Evolutionary conservation across 495 filamentous ascomycete species (phyloP).

Genomic region (Hyaloscypha bicolor): DNA sequence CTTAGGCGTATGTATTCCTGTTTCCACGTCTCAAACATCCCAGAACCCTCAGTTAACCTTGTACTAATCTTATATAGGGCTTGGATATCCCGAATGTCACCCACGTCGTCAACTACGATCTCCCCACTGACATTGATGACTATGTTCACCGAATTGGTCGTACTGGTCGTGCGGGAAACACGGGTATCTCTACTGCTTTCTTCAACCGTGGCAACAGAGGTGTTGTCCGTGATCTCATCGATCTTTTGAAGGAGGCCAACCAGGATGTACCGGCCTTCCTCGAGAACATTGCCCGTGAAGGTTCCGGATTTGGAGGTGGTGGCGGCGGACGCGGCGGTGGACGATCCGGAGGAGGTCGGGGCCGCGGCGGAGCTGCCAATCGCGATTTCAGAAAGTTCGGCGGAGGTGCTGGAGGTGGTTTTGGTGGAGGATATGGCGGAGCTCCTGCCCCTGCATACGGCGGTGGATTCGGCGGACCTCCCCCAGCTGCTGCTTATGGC

Average conservation of each 20-base stretch:
- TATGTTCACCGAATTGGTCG: constrained; percentile 99
- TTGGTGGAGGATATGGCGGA: constrained; percentile 56
- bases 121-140: constrained; percentile 98
- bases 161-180: constrained; percentile 99
- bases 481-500: constrained; percentile 37
- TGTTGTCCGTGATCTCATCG: constrained; percentile 92
- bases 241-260: constrained; percentile 96
- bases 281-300: constrained; percentile 94
- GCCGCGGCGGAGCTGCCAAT: constrained; percentile 64
- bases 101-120: constrained; percentile 98
- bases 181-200: constrained; percentile 96
- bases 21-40: constrained; percentile 40
- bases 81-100: constrained; percentile 98
- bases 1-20: constrained; percentile 47
- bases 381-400: constrained; percentile 88
- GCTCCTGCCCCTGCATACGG: constrained; percentile 40
- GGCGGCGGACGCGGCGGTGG: constrained; percentile 72
- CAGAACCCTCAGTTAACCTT: constrained; percentile 6
- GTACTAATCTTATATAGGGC: constrained; percentile 35
- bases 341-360: constrained; percentile 67
- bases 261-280: constrained; percentile 94
- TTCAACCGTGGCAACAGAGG: constrained; percentile 99
- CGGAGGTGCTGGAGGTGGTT: constrained; percentile 54
- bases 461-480: constrained; percentile 53
- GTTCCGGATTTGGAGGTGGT: constrained; percentile 74